phyloP scores from a whole-genome alignment of 2,329 filamentous ascomycete species.

The Sclerotinia spermophila region DNA sequence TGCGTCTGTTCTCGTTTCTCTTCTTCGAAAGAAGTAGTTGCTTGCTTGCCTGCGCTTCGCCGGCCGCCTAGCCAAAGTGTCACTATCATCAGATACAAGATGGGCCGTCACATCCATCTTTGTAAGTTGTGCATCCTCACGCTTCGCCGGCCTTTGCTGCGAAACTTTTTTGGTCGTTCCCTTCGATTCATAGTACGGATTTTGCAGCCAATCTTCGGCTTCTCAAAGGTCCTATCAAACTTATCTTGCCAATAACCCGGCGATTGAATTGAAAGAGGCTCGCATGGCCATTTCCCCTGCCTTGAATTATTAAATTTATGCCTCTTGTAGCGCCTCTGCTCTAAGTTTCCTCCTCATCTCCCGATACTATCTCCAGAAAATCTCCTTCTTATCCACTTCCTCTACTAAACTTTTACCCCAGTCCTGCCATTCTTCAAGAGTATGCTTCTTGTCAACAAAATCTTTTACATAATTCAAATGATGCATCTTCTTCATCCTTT shows the following conservation, averaged over 20 bases:
- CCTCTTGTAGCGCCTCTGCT: background rate
- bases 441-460: background rate
- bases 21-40: background rate
- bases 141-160: background rate
- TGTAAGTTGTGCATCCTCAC: background rate
- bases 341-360: background rate
- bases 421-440: background rate
- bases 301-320: background rate
- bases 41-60: background rate
- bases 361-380: background rate
- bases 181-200: background rate
- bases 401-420: background rate
- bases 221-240: background rate
- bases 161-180: background rate
- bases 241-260: background rate
- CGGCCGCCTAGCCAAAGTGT: background rate
- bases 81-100: background rate
- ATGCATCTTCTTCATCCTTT: background rate
- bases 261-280: background rate
- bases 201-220: background rate
- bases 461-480: background rate
- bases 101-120: background rate
- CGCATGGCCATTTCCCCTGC: background rate
- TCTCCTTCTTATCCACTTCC: background rate
- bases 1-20: background rate